Percentiles rank a stretch among this genome's conserved stretches.
Evolutionary conservation across 2,329 filamentous ascomycete species (phyloP).

Genomic region (Mariannaea sp.): DNA sequence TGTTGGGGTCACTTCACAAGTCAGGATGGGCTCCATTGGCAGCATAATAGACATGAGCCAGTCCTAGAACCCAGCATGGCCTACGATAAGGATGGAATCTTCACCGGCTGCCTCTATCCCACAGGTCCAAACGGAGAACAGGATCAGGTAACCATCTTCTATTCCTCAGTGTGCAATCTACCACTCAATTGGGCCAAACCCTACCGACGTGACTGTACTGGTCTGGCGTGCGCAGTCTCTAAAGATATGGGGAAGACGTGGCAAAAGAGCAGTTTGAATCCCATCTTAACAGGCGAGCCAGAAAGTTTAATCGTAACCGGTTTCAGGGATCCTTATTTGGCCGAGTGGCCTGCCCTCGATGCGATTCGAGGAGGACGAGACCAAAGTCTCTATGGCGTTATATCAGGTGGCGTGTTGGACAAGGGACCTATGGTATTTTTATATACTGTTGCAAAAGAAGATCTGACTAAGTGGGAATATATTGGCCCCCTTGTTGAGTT

Average conservation of each 20-base stretch:
- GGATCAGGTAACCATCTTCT: conserved; percentile 40
- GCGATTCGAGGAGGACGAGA: conserved; percentile 23
- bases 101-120: conserved; percentile 55
- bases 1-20: conserved; percentile 58
- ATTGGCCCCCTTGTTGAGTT: conserved; percentile 49
- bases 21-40: conserved; percentile 48
- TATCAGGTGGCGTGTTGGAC: conserved; percentile 52
- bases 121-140: conserved; percentile 51
- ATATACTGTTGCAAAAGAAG: conserved; percentile 47
- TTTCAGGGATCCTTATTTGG: conserved; percentile 44
- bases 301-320: conserved; percentile 38
- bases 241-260: conserved; percentile 44
- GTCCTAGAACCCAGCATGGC: conserved; percentile 43
- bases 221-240: conserved; percentile 47
- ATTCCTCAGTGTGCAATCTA: conserved; percentile 42
- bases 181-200: conserved; percentile 46
- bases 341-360: conserved; percentile 38
- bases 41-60: conserved; percentile 43
- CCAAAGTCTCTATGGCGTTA: conserved; percentile 49
- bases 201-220: conserved; percentile 49
- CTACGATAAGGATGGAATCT: conserved; percentile 58
- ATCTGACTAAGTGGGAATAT: conserved; percentile 52
- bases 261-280: conserved; percentile 39
- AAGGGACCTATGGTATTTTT: conserved; percentile 52
- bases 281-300: conserved; percentile 40